Base-by-base conservation (phyloP, 768 basidiomycete genomes). In the Bullera alba region DNA sequence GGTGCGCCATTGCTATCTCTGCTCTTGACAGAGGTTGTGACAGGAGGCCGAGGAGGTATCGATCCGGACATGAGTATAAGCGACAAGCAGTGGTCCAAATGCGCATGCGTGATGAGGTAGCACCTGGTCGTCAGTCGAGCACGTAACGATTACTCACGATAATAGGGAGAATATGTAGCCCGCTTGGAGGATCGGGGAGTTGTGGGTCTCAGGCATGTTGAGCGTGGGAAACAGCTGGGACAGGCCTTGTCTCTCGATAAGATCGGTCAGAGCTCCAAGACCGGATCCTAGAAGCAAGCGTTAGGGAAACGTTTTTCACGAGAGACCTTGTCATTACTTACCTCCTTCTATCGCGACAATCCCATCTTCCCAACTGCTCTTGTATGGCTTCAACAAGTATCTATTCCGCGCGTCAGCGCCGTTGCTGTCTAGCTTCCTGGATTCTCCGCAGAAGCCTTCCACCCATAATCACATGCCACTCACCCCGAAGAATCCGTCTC, bases 401-500 rank as follows among this genome's bases (percentile, higher is more conserved):
- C 90, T 92, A 42, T 54, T 22, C 51, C 43, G 26, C 38, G 35
- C 62, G 25, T 42, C 43, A 49, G 50, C 39, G 54, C 53, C 58
- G 38, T 37, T 30, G 48, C n/a, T n/a, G n/a, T n/a, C n/a, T n/a
- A n/a, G n/a, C n/a, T n/a, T n/a, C n/a, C n/a, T n/a, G n/a, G n/a
- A n/a, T n/a, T n/a, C n/a, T n/a, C n/a, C n/a, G n/a, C n/a, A n/a
- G n/a, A n/a, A n/a, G n/a, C n/a, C n/a, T n/a, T n/a, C n/a, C n/a
- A n/a, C n/a, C n/a, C n/a, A n/a, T n/a, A n/a, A n/a, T n/a, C 44
- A 35, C 45, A 53, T 27, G n/a, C 17, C 38, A 78, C 83, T 58
- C 69, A 89, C 90, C 81, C 84, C 23, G 86, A 87, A 56, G 95
- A 73, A 74, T 96, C 87, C 21, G 83, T 84, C 73, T 96, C 92